These are phyloP conservation scores for Melastoma candidum DNA, from an alignment of 441 rosid species.

Conservation along the genomic window DNA sequence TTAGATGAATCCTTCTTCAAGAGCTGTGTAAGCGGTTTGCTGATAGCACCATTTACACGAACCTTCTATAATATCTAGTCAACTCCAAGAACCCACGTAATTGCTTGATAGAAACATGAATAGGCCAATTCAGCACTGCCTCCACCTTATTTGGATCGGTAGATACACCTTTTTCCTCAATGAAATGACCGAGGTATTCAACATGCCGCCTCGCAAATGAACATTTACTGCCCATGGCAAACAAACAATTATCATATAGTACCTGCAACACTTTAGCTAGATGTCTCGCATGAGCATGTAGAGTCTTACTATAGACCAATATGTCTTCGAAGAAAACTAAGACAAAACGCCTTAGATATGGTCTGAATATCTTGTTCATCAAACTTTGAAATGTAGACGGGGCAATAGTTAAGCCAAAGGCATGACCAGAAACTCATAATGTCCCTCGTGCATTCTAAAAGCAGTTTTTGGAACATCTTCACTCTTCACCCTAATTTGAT, in stretches of 20 bases:
- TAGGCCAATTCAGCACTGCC: background rate
- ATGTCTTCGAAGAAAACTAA: no score
- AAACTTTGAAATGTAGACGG: no score
- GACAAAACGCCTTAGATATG: no score
- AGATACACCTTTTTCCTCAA: background rate
- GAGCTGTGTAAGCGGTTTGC: background rate
- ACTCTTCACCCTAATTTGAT: no score
- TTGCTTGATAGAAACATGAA: background rate
- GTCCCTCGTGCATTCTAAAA: no score
- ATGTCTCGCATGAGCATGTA: no score
- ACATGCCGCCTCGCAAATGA: background rate
- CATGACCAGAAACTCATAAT: no score
- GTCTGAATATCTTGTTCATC: no score
- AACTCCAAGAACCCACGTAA: background rate
- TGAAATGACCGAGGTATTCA: background rate
- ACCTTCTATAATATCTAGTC: background rate
- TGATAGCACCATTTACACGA: background rate
- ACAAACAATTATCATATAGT: background rate
- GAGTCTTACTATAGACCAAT: no score
- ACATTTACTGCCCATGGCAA: background rate
- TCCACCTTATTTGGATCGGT: background rate
- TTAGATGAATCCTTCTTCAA: background rate
- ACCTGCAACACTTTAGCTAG: no score
- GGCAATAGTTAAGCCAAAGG: no score
- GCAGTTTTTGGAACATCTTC: no score